A percentile compares a stretch with the other conserved stretches of the same genome.
Conservation (phyloP, 768 basidiomycete species). For the Leccinum boreale region DNA sequence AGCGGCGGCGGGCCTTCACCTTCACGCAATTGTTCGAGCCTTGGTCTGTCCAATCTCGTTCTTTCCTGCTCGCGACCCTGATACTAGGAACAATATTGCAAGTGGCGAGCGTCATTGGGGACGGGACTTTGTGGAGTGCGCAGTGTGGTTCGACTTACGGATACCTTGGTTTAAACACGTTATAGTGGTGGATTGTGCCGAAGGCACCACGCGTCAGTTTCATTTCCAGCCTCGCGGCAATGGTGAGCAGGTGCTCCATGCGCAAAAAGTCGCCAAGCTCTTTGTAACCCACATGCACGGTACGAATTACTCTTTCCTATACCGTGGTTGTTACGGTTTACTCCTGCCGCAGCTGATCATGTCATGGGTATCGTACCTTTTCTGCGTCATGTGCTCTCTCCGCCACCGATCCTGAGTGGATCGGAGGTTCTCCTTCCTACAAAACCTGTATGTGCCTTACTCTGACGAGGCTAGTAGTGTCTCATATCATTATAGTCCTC, state of each 20-base stretch:
- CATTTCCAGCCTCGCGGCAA: conserved; percentile 44
- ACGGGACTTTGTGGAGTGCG: conserved; percentile 68
- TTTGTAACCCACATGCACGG: conserved; percentile 89
- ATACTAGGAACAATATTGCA: conserved; percentile 7
- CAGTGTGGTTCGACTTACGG: neutral
- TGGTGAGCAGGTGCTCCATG: conserved; percentile 34
- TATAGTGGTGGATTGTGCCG: conserved; percentile 80
- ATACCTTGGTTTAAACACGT: conserved; percentile 1
- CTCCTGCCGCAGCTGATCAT: conserved; percentile 54
- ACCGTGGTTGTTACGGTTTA: neutral
- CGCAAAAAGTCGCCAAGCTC: conserved; percentile 56
- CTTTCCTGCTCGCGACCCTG: neutral
- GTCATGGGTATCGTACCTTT: conserved; percentile 71
- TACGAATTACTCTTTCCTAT: conserved; percentile 17
- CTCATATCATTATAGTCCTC: neutral
- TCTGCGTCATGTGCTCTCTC: conserved; percentile 56
- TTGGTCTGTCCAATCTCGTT: conserved; percentile 28
- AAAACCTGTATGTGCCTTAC: conserved; percentile 9
- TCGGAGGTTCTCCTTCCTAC: conserved; percentile 8
- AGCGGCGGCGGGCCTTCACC: conserved; percentile 74
- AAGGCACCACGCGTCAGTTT: conserved; percentile 75
- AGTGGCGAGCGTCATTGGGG: conserved; percentile 52
- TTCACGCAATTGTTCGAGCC: conserved; percentile 73
- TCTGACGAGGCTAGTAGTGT: neutral
- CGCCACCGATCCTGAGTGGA: conserved; percentile 29